Conservation (phyloP, 2,329 filamentous ascomycete genomes). For the Ascochyta viciae-villosae region DNA sequence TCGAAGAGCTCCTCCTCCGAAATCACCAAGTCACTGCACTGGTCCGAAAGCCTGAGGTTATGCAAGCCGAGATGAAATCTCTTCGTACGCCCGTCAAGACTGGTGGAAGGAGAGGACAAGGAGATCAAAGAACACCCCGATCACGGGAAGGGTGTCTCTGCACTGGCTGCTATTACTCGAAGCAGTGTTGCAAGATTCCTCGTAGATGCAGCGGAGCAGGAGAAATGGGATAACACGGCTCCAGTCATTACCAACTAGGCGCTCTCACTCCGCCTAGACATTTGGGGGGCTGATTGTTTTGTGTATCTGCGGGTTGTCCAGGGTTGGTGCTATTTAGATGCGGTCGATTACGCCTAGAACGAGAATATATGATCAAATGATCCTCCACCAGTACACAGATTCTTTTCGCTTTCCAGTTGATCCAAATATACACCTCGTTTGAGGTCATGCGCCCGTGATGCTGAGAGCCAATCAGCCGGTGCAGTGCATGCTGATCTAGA, state of each 20-base stretch:
- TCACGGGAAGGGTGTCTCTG: constrained; percentile 52
- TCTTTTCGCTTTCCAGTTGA: no score
- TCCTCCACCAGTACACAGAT: no score
- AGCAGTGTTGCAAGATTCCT: constrained; percentile 57
- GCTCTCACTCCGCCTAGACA: background rate
- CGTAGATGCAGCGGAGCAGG: constrained; percentile 53
- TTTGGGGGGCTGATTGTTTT: background rate
- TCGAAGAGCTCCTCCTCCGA: constrained; percentile 50
- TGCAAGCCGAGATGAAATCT: constrained; percentile 37
- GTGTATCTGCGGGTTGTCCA: no score
- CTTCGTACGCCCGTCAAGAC: constrained; percentile 54
- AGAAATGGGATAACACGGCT: constrained; percentile 53
- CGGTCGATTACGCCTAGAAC: no score
- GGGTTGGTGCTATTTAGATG: no score
- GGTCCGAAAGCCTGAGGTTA: constrained; percentile 50
- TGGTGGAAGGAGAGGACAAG: constrained; percentile 50
- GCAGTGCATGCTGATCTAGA: background rate
- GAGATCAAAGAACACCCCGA: constrained; percentile 53
- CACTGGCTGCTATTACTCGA: constrained; percentile 50
- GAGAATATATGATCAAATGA: no score
- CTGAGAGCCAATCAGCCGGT: no score
- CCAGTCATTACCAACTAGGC: constrained; percentile 56
- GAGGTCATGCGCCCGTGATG: no score
- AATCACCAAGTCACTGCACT: constrained; percentile 57
- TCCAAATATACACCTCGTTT: no score